Evolutionary conservation across 768 basidiomycete genomes (phyloP), one percentile per base, ranked within the genome.

Genomic region (Pulveroboletus sp.): DNA sequence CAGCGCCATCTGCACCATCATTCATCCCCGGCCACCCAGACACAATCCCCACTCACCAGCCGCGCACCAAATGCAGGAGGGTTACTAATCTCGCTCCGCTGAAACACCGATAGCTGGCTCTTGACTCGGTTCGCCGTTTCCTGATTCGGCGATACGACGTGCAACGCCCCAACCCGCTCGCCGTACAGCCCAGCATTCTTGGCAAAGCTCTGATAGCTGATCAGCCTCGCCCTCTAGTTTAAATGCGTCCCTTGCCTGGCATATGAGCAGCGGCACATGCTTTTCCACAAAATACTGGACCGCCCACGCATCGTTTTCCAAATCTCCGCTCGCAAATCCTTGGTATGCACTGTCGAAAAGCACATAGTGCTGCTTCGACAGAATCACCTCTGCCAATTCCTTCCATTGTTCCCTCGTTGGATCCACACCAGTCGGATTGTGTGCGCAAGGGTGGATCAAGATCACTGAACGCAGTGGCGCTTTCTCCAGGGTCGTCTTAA

Each of bases 301-400:
- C 13, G 94, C 91, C 78, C 84, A 87, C 6, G 93, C 94, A 64
- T 99, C 97, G 58, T 82, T 80, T 65, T 94, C 86, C 61, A 97
- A 74, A 66, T 92, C 84, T 1, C 94, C 94, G 58, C 89, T 92
- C 16, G 94, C 94, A 67, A 97, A 98, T 16, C 94, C 94, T 70
- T 97, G 94, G 72, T 98, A 98, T 3, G 94, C 94, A 65, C 87
- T 88, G 72, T 98, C 94, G 66, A 97, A 92, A 72, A 95, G 94
- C 27, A 86, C 85, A 62, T 82, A 95, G 66, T 94, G 94, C 13
- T 79, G 75, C 69, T 84, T 87, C 40, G 73, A 69, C 25, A 86
- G 64, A 65, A 97, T 80, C 45, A 84, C 70, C 32, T 85, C 77
- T 33, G 88, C 87, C 58, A 97, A 79, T 49, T 73, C 67, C 52